Evolutionary conservation across 208 protist species (phyloP).

Genomic region (Trypanosoma melophagium): DNA sequence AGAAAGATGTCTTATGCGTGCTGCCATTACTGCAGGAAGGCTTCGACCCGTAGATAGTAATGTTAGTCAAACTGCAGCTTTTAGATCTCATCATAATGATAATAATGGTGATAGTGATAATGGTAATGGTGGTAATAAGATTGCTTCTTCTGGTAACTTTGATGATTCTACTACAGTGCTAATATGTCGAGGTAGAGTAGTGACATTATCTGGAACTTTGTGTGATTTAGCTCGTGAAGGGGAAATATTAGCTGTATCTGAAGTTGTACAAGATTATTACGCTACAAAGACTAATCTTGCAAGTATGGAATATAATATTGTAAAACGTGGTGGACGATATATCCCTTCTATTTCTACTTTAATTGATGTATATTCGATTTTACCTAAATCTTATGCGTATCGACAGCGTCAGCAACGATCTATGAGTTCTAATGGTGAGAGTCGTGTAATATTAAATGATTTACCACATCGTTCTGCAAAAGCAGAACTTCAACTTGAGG

Average conservation of each 20-base stretch:
- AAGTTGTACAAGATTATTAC: conserved; percentile 72
- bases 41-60: conserved; percentile 5
- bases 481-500: conserved; percentile 34
- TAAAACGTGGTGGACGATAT: conserved; percentile 53
- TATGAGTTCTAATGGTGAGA: too few relatives aligned
- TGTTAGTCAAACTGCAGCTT: not conserved
- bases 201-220: conserved; percentile 68
- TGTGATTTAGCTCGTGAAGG: conserved; percentile 66
- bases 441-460: not conserved
- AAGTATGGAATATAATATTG: conserved; percentile 80
- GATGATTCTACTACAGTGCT: not conserved
- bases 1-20: conserved; percentile 68
- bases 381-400: conserved; percentile 73
- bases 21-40: conserved; percentile 40
- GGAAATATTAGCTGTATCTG: conserved; percentile 76
- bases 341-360: conserved; percentile 44
- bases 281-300: conserved; percentile 67
- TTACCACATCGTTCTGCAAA: conserved; percentile 34
- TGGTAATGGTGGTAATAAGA: not conserved
- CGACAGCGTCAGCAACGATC: conserved; percentile 40
- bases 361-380: conserved; percentile 70
- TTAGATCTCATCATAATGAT: not conserved
- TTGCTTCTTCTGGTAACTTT: not conserved
- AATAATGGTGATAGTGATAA: conserved; percentile 1
- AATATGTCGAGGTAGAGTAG: conserved; percentile 35